phyloP scores from a whole-genome alignment of 192 early-diverging fungal genomes.

The Coemansia sp. region DNA sequence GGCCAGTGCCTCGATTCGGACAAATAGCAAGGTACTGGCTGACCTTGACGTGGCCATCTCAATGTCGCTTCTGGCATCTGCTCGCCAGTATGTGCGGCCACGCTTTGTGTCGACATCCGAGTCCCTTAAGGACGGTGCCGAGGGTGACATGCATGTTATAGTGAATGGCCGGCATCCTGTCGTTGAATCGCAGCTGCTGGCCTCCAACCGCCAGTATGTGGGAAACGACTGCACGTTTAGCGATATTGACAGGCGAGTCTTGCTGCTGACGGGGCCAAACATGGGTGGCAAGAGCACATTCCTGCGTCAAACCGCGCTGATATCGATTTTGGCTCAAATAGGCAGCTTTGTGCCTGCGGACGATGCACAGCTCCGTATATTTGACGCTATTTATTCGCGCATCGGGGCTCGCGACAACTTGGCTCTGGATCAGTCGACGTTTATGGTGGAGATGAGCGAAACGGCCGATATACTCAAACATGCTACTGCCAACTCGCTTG shows the following conservation, averaged over 20 bases:
- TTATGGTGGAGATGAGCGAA: constrained; percentile 91
- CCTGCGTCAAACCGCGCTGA: constrained; percentile 77
- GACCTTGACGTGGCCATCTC: constrained; percentile 71
- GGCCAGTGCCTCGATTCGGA: constrained; percentile 61
- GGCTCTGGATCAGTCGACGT: constrained; percentile 74
- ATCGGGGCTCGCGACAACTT: constrained; percentile 75
- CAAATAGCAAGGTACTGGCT: constrained; percentile 65
- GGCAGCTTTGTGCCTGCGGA: constrained; percentile 86
- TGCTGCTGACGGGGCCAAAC: constrained; percentile 76
- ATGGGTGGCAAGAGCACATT: constrained; percentile 84
- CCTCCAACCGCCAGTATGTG: constrained; percentile 57
- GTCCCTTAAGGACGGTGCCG: neutral
- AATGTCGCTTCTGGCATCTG: constrained; percentile 61
- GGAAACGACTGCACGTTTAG: constrained; percentile 62
- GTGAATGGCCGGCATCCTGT: constrained; percentile 64
- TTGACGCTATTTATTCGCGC: constrained; percentile 74
- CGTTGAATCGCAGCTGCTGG: constrained; percentile 61
- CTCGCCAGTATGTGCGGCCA: constrained; percentile 64
- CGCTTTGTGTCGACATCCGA: constrained; percentile 14
- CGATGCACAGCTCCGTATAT: constrained; percentile 71
- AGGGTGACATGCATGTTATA: constrained; percentile 18
- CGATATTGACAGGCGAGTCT: constrained; percentile 26
- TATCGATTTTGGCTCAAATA: constrained; percentile 82
- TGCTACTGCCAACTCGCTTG: constrained; percentile 67
- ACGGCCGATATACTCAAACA: constrained; percentile 79